Evolutionary conservation across 805 yeast genomes (phyloP).

Genomic region (Candida jianshihensis): DNA sequence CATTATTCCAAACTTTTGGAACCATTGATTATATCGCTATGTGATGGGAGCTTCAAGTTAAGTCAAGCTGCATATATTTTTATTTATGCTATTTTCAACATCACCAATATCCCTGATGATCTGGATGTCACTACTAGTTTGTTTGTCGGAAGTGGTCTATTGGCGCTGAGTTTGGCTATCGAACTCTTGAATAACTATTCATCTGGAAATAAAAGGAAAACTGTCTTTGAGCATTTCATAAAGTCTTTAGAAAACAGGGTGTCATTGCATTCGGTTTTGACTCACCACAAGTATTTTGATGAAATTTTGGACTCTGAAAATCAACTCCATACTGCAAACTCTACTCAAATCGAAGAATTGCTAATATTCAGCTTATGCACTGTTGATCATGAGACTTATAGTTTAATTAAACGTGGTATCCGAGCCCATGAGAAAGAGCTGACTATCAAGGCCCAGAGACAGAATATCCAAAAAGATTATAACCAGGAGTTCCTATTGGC

Average conservation of each 20-base stretch:
- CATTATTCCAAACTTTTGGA: constrained; percentile 13
- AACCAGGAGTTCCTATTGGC: constrained; percentile 34
- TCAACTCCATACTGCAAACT: constrained; percentile 25
- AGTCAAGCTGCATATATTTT: constrained; percentile 31
- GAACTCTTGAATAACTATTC: constrained; percentile 25
- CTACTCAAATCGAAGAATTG: constrained; percentile 42
- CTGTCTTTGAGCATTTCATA: constrained; percentile 31
- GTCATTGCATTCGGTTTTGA: constrained; percentile 22
- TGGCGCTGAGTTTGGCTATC: constrained; percentile 32
- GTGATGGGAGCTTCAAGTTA: constrained; percentile 29
- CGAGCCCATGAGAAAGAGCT: constrained; percentile 21
- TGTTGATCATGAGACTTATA: constrained; percentile 43
- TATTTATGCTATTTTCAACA: constrained; percentile 24
- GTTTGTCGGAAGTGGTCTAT: constrained; percentile 31
- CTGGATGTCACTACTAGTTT: constrained; percentile 26
- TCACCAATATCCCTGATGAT: constrained; percentile 24
- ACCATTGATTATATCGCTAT: constrained; percentile 33
- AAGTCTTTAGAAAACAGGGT: constrained; percentile 32
- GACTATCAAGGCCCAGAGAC: constrained; percentile 21
- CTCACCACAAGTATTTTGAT: constrained; percentile 18
- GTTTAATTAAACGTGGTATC: constrained; percentile 37
- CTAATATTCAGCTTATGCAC: constrained; percentile 45
- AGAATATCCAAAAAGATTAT: constrained; percentile 14
- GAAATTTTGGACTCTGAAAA: constrained; percentile 21
- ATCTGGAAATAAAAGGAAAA: constrained; percentile 25